Evolutionary conservation across 768 basidiomycete genomes (phyloP), one percentile per base, ranked within the genome.

Genomic region (Hemileccinum impolitum): DNA sequence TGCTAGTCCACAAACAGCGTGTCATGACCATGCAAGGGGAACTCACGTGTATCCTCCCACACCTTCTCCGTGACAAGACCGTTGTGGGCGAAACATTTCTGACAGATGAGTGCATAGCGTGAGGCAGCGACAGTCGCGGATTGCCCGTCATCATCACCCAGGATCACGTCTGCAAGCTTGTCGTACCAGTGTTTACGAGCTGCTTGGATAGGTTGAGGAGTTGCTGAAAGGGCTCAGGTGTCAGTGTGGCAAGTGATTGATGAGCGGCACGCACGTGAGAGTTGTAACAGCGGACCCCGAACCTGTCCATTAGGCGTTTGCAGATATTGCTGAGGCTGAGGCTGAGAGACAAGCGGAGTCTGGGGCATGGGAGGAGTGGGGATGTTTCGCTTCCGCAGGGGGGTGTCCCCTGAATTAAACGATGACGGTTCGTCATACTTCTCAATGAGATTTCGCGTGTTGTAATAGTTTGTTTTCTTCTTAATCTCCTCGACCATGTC

Each of bases 381-480:
- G 56, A 70, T 39, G 12, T 70, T 52, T 10, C 77, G 70, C 55
- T 66, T 74, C 26, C 77, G 77, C 39, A 78, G 59, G 13, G 77
- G 73, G 2, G 76, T 72, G 11, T 58, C 39, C 25, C 34, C 48
- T 45, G 58, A 45, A 21, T 58, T 65, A 1, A 63, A 51, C 3
- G 75, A 63, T 15, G 70, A 50, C 6, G 70, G 60, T 32, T 88
- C 89, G 54, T 95, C 95, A 59, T 96, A 97, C 49, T 84, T 82
- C 64, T 95, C 92, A 15, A 99, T 75, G 39, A 99, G 75, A 58
- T 87, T 90, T 45, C 89, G 84, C 25, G 94, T 99, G 11, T 81
- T 82, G 64, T 99, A 91, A 68, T 90, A 99, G 58, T 97, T 95
- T 2, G 94, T 97, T 66, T 90, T 93, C 73, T 93, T 92, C 77